Evolutionary conservation across 139 green algal species (phyloP).

Genomic region (Ettlia oleoabundans): DNA sequence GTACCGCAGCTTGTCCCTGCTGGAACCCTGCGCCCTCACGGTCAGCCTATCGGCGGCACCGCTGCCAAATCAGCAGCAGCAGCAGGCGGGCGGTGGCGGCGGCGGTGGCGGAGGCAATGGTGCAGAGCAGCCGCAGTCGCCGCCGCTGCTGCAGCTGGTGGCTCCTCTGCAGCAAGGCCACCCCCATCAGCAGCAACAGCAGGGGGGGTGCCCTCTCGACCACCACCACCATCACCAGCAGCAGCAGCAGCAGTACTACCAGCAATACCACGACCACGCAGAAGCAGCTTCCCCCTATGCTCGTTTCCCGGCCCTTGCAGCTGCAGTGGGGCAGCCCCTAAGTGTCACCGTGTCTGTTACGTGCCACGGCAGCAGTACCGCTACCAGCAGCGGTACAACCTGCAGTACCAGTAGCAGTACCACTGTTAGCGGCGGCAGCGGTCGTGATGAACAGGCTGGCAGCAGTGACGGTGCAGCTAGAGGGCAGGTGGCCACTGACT

Average conservation of each 20-base stretch:
- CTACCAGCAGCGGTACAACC: neutral
- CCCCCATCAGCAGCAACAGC: no score
- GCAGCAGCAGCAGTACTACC: no score
- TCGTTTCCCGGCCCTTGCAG: neutral
- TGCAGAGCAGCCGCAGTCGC: neutral
- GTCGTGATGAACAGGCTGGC: neutral
- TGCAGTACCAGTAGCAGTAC: no score
- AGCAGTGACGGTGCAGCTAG: no score
- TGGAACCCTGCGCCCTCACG: slow-evolving; percentile 24
- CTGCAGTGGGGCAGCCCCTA: slow-evolving; percentile 27
- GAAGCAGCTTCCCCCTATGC: no score
- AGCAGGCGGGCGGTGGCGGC: no score
- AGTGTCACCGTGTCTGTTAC: slow-evolving; percentile 16
- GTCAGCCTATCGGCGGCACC: neutral
- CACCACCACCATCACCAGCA: no score
- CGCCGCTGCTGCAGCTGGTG: no score
- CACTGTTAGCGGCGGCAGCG: neutral
- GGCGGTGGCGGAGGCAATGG: no score
- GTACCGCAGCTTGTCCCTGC: slow-evolving; percentile 12
- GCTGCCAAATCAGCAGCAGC: neutral
- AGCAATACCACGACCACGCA: no score
- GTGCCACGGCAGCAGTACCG: slow-evolving; percentile 4
- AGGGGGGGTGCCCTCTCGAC: no score
- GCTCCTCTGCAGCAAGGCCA: no score
- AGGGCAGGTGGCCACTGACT: neutral